phyloP scores from a whole-genome alignment of 176 grass and related monocot species.

The Aegilops longissima region DNA sequence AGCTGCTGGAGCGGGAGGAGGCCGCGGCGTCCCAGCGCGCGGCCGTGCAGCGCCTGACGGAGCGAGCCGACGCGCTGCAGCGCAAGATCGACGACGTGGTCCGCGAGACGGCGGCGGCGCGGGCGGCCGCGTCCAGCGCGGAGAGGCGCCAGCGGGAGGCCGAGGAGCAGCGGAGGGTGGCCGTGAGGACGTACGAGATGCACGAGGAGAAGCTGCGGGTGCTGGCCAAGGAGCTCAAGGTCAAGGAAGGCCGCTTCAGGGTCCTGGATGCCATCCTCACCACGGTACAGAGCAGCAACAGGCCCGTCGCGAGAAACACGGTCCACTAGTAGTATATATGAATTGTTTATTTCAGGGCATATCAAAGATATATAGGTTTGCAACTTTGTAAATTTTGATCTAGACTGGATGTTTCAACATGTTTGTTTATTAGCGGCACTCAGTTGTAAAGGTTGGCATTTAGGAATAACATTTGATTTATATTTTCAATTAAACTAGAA shows the following conservation, averaged over 20 bases:
- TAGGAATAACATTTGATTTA: background rate
- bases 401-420: background rate
- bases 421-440: too few species aligned
- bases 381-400: background rate
- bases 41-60: background rate
- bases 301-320: too few species aligned
- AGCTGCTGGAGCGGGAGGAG: background rate
- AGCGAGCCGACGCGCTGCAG: slow-evolving; percentile 24
- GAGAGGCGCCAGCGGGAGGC: background rate
- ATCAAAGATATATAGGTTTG: background rate
- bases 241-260: slow-evolving; percentile 14
- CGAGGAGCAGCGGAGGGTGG: background rate
- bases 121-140: background rate
- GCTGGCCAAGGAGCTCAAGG: slow-evolving; percentile 16
- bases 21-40: background rate
- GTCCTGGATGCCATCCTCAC: slow-evolving; percentile 30
- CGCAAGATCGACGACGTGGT: slow-evolving; percentile 13
- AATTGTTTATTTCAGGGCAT: background rate
- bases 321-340: too few species aligned
- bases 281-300: background rate
- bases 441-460: background rate
- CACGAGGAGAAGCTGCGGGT: slow-evolving; percentile 2
- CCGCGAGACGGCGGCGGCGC: background rate
- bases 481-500: too few species aligned
- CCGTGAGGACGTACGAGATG: background rate